These are phyloP conservation scores for Xerocomus spinulosus DNA, from an alignment of 768 basidiomycete species.

Conservation along the genomic window DNA sequence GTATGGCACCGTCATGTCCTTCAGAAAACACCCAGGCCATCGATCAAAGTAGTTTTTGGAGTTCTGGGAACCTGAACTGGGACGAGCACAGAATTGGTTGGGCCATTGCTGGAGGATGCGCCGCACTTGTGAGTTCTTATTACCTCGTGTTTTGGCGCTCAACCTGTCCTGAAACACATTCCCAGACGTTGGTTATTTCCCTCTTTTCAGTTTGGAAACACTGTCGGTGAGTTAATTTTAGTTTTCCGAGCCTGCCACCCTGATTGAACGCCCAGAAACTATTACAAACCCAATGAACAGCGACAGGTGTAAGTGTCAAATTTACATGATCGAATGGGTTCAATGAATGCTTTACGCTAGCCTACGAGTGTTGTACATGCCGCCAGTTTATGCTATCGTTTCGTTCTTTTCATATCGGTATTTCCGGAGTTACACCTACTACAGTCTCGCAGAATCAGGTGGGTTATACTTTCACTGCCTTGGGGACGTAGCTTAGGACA, in stretches of 20 bases:
- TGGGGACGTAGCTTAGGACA: conserved; percentile 24
- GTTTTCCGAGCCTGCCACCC: background rate
- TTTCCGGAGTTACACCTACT: conserved; percentile 73
- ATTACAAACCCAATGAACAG: conserved; percentile 67
- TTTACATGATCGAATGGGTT: background rate
- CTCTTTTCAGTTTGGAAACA: conserved; percentile 52
- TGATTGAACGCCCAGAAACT: conserved; percentile 47
- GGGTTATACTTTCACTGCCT: conserved; percentile 15
- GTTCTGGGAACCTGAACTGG: conserved; percentile 49
- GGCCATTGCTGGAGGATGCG: conserved; percentile 63
- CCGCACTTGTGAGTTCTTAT: conserved; percentile 44
- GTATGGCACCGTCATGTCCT: conserved; percentile 39
- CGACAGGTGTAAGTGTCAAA: conserved; percentile 63
- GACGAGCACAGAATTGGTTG: conserved; percentile 65
- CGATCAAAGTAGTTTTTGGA: conserved; percentile 67
- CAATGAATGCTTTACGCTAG: conserved; percentile 32
- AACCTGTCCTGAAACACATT: background rate
- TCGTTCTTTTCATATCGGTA: conserved; percentile 85
- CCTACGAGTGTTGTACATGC: conserved; percentile 81
- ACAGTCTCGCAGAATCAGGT: conserved; percentile 49
- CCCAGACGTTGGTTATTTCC: conserved; percentile 60
- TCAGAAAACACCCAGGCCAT: conserved; percentile 44
- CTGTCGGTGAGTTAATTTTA: conserved; percentile 47
- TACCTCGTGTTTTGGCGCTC: background rate
- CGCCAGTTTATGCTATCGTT: conserved; percentile 73